These are phyloP conservation scores for Cryptosporidium sp. DNA, from an alignment of 169 alveolate species.

Conservation along the genomic window DNA sequence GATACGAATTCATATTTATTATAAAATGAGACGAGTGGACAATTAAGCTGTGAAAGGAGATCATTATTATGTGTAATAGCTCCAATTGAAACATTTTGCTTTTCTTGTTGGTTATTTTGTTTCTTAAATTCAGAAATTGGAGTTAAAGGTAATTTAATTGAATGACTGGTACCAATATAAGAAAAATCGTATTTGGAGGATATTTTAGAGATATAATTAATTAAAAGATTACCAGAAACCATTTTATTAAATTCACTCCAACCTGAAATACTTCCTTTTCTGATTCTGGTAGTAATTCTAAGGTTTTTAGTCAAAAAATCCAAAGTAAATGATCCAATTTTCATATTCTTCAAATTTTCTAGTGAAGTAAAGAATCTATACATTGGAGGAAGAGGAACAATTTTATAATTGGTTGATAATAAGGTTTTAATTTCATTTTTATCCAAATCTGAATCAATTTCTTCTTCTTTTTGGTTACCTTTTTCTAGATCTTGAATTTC, in stretches of 20 bases:
- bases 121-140: slow-evolving; percentile 11
- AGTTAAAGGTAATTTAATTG: slow-evolving; percentile 62
- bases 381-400: slow-evolving; percentile 70
- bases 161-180: neutral
- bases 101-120: neutral
- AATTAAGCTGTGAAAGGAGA: slow-evolving; percentile 51
- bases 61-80: slow-evolving; percentile 49
- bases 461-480: neutral
- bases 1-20: slow-evolving; percentile 57
- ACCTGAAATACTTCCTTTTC: neutral
- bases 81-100: slow-evolving; percentile 42
- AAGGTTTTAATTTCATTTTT: neutral
- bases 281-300: slow-evolving; percentile 3
- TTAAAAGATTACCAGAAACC: slow-evolving; percentile 18
- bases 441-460: neutral
- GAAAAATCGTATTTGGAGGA: slow-evolving; percentile 66
- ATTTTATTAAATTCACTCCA: slow-evolving; percentile 2
- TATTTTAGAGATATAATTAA: slow-evolving; percentile 56
- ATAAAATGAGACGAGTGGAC: slow-evolving; percentile 62
- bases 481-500: neutral
- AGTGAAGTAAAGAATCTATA: slow-evolving; percentile 45
- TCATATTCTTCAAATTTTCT: slow-evolving; percentile 40
- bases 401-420: neutral
- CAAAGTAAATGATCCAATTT: slow-evolving; percentile 39
- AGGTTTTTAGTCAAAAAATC: slow-evolving; percentile 16